phyloP scores from a whole-genome alignment of 257 asterid species.

The Nicotiana tabacum region DNA sequence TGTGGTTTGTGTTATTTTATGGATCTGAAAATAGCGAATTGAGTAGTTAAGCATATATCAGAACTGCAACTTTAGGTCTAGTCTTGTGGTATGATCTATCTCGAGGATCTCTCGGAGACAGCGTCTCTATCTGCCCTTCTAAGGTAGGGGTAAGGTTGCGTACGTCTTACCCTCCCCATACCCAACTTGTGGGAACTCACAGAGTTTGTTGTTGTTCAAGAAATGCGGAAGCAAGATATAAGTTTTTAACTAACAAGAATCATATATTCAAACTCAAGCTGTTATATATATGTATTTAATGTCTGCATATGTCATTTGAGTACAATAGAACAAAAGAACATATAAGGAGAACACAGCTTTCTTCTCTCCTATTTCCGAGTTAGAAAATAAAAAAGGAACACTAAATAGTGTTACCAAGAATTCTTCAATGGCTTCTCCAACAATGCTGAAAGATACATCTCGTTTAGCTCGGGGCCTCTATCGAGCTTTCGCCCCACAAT shows the following conservation, averaged over 20 bases:
- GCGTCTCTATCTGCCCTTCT: no score
- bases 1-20: no score
- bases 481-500: slow-evolving; percentile 48
- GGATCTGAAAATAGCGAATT: no score
- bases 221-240: background rate
- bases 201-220: background rate
- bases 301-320: background rate
- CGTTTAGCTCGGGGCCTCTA: slow-evolving; percentile 51
- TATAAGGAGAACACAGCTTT: background rate
- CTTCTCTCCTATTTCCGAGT: background rate
- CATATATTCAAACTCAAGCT: background rate
- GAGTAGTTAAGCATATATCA: no score
- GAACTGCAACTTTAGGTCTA: no score
- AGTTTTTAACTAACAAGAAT: background rate
- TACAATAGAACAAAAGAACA: background rate
- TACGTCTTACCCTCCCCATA: no score
- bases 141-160: no score
- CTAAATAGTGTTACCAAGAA: slow-evolving; percentile 40
- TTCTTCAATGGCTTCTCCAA: slow-evolving; percentile 56
- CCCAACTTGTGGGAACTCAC: no score
- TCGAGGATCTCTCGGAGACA: no score
- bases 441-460: slow-evolving; percentile 65
- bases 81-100: no score
- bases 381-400: background rate
- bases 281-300: background rate